A percentile compares a stretch with the other conserved stretches of the same genome.
phyloP scores from a whole-genome alignment of 345 rosid species.

The Euclidium syriacum region DNA sequence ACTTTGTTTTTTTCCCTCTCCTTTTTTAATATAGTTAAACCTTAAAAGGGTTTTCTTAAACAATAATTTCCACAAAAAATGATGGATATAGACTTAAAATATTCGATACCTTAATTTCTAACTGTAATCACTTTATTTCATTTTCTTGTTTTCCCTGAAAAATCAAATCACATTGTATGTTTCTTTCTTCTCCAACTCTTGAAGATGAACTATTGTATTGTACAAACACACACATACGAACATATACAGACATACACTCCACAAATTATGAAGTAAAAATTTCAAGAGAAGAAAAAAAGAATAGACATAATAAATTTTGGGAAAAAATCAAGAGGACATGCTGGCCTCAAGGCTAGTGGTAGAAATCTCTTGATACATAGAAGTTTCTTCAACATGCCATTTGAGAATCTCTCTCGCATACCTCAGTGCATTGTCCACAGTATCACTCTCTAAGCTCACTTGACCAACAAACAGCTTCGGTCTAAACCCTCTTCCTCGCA shows the following conservation, averaged over 20 bases:
- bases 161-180: not conserved
- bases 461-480: conserved; percentile 54
- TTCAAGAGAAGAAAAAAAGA: not conserved
- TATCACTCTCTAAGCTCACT: conserved; percentile 56
- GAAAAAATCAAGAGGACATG: conserved; percentile 35
- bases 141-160: not conserved
- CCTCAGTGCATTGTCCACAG: conserved; percentile 48
- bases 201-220: not conserved
- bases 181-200: not conserved
- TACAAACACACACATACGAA: not conserved
- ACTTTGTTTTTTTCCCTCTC: no score
- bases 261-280: conserved; percentile 10
- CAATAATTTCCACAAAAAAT: no score
- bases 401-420: conserved; percentile 63
- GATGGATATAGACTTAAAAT: no score
- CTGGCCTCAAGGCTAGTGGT: conserved; percentile 48
- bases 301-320: not conserved
- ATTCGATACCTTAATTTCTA: no score
- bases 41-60: no score
- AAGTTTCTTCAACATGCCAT: conserved; percentile 46
- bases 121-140: not conserved
- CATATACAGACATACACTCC: not conserved
- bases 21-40: no score
- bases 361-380: conserved; percentile 34
- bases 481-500: conserved; percentile 12